A percentile compares a stretch with the other conserved stretches of the same genome.
Conservation (phyloP, 2,329 filamentous ascomycete species). For the Colletotrichum neosansevieriae region DNA sequence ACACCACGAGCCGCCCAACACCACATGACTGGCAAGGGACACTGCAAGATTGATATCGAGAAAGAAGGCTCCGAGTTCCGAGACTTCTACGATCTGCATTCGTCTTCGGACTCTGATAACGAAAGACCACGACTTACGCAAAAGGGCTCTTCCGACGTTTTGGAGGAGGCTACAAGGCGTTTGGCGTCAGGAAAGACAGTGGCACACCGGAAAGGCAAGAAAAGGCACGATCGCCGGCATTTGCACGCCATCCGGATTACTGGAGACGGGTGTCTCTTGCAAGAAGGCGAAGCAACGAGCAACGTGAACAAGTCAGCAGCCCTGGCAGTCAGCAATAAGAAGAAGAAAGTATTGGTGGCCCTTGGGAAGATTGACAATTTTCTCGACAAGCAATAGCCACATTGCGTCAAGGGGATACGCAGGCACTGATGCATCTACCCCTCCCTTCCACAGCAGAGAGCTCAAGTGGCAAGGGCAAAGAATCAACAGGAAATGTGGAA, state of each 20-base stretch:
- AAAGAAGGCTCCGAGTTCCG: background rate
- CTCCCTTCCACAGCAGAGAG: slow-evolving; percentile 46
- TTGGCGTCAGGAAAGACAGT: slow-evolving; percentile 52
- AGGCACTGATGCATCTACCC: slow-evolving; percentile 46
- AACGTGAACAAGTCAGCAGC: background rate
- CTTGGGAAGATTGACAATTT: slow-evolving; percentile 28
- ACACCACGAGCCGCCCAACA: slow-evolving; percentile 60
- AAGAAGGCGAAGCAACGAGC: too few species aligned
- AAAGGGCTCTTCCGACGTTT: background rate
- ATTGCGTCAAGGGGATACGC: slow-evolving; percentile 45
- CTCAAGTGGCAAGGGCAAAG: slow-evolving; percentile 45
- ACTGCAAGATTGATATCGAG: slow-evolving; percentile 42
- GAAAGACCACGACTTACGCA: background rate
- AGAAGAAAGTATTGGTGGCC: slow-evolving; percentile 3
- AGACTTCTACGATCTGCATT: slow-evolving; percentile 47
- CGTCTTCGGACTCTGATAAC: slow-evolving; percentile 21
- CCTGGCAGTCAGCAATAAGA: background rate
- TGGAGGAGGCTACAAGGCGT: slow-evolving; percentile 47
- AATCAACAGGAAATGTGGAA: slow-evolving; percentile 46
- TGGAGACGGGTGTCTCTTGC: too few species aligned
- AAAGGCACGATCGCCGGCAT: slow-evolving; percentile 29
- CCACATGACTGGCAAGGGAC: slow-evolving; percentile 62
- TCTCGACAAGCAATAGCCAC: slow-evolving; percentile 43
- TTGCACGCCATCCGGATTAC: too few species aligned
- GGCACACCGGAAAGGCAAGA: slow-evolving; percentile 16